A percentile compares a stretch with the other conserved stretches of the same genome.
Evolutionary conservation across 225 moss, liverwort and hornwort genomes (phyloP).

Genomic region (Straminergon stramineum): DNA sequence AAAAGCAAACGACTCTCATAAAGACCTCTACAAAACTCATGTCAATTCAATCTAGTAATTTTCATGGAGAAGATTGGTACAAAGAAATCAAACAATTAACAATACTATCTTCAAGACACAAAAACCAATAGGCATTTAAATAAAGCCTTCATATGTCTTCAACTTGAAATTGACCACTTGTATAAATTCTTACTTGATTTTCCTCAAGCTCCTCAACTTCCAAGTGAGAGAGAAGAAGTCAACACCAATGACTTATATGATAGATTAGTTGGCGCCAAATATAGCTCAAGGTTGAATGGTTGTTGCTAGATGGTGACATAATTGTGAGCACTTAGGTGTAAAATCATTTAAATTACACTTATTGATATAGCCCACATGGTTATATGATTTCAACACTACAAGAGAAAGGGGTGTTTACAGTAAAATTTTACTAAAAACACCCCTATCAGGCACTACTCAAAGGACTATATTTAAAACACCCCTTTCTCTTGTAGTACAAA

Average conservation of each 20-base stretch:
- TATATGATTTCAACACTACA: neutral
- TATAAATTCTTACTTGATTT: too few relatives aligned
- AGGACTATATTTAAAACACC: too few relatives aligned
- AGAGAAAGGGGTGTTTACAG: too few relatives aligned
- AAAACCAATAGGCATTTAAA: neutral
- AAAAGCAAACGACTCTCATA: too few relatives aligned
- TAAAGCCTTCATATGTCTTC: neutral
- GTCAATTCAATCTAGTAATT: neutral
- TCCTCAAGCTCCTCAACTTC: too few relatives aligned
- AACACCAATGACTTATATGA: fast-evolving
- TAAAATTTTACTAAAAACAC: too few relatives aligned
- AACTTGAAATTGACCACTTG: neutral
- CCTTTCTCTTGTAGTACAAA: too few relatives aligned
- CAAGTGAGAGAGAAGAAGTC: too few relatives aligned
- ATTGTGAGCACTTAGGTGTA: neutral
- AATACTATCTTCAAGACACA: neutral
- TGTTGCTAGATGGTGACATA: fast-evolving
- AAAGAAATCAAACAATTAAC: neutral
- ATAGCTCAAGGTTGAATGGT: neutral
- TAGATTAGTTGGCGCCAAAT: neutral
- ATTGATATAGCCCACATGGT: fast-evolving
- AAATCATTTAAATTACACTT: neutral
- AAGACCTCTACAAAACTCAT: neutral
- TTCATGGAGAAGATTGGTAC: neutral
- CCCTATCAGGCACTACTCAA: too few relatives aligned